Conservation (phyloP, 371 early-diverging fungal species). For the Apophysomyces elegans region DNA sequence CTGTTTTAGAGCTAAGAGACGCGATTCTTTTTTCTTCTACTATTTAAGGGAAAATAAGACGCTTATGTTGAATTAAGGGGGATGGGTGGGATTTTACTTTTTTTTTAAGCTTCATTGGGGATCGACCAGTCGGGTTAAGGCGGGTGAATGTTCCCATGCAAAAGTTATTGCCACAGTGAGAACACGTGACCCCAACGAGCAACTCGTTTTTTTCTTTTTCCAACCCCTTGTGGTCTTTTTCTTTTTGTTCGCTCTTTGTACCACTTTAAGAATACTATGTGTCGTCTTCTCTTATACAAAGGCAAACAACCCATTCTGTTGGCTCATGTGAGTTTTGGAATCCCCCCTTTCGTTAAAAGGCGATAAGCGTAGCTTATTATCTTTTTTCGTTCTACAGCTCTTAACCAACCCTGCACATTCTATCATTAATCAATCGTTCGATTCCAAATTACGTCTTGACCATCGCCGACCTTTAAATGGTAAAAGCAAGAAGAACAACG, state of each 20-base stretch:
- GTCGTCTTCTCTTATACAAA: constrained; percentile 77
- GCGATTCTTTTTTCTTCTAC: no score
- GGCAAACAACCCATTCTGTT: constrained; percentile 76
- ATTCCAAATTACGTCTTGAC: constrained; percentile 72
- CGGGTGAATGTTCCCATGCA: no score
- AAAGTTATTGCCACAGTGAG: no score
- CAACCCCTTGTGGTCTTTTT: constrained; percentile 9
- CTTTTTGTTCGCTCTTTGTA: not conserved
- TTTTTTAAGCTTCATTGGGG: no score
- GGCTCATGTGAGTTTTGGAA: constrained; percentile 57
- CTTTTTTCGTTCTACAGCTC: constrained; percentile 32
- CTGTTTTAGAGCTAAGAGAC: no score
- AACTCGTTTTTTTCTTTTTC: not conserved
- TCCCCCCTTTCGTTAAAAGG: no score
- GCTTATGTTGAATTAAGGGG: no score
- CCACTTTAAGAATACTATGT: constrained; percentile 52
- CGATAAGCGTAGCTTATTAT: no score
- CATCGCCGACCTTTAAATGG: constrained; percentile 71
- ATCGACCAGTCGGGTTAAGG: no score
- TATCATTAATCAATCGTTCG: constrained; percentile 84
- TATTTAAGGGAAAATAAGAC: no score
- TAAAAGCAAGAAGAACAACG: constrained; percentile 27
- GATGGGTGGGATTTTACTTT: no score
- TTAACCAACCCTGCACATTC: constrained; percentile 81
- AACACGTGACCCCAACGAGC: no score